Evolutionary conservation across 129 eudicot genomes (phyloP), one percentile per base, ranked within the genome.

Genomic region (Apium graveolens): DNA sequence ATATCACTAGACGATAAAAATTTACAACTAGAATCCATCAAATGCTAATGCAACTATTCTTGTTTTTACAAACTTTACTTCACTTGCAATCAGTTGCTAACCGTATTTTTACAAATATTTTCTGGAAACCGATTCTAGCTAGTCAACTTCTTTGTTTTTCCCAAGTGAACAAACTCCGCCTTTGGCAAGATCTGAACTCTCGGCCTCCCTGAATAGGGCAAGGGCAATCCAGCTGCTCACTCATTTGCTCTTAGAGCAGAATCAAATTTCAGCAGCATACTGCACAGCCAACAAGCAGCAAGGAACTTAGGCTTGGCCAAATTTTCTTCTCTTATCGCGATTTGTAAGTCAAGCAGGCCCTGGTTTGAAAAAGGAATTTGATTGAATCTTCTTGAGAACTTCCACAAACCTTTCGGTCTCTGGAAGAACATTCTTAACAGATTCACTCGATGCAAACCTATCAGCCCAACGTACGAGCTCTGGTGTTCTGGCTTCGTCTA

Each of bases 401-500:
- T 71, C 32, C 9, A 39, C 31, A 39, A 41, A 21, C 49, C 17
- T 71, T n/a, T 39, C 32, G 0, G 49, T 72, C 76, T 72, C 31
- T 3, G 76, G 76, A 39, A 72, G 44, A 16, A 72, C 53, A 41
- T 38, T 41, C 48, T 21, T 39, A 11, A 72, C 76, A 24, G 76
- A 18, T 21, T 72, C 76, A 72, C 20, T 24, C 31, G 1, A 21
- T 3, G 20, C 4, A 71, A 71, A 71, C 51, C 75, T 24, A 1
- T 41, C 16, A n/a, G 75, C 48, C 90, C 90, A 87, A 34, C 53
- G 77, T 1, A 21, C 71, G 7, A 87, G 70, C 7, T 75, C 55
- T 6, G 90, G 90, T 1, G 82, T 84, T 75, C 48, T 76, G 10
- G 79, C 44, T 32, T 75, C 80, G 29, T 83, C 84, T 12, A 83